Evolutionary conservation across 2,329 filamentous ascomycete genomes (phyloP).

Genomic region (Colletotrichum sp.): DNA sequence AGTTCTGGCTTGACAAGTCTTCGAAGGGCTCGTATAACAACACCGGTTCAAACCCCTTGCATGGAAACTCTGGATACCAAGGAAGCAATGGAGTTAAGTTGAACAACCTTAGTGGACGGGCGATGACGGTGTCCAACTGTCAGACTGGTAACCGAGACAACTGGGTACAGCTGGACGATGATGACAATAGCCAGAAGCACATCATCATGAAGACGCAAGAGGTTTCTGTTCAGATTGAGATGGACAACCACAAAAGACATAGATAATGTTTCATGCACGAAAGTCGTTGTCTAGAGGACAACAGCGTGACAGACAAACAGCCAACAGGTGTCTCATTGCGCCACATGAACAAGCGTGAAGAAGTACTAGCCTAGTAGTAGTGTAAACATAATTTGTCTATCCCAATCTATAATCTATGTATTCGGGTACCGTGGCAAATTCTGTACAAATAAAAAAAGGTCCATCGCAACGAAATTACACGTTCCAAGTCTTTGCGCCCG

Average conservation of each 20-base stretch:
- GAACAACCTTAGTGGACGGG: neutral
- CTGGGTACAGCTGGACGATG: neutral
- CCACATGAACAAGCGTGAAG: too few species aligned
- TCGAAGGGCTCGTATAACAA: neutral
- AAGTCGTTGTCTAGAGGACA: too few species aligned
- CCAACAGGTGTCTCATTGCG: too few species aligned
- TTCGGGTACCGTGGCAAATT: fast-evolving
- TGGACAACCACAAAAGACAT: neutral
- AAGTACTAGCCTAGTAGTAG: too few species aligned
- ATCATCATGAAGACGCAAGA: neutral
- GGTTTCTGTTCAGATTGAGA: neutral
- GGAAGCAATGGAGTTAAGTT: neutral
- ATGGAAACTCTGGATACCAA: neutral
- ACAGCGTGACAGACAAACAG: too few species aligned
- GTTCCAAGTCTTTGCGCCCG: fast-evolving
- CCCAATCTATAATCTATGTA: neutral
- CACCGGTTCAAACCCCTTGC: fast-evolving
- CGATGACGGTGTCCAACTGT: neutral
- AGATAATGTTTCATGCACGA: too few species aligned
- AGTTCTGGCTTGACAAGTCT: neutral
- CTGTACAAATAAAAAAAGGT: neutral
- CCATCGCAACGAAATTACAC: fast-evolving
- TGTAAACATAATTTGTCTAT: neutral
- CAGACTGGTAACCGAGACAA: neutral
- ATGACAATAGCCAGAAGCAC: neutral